A percentile compares a stretch with the other conserved stretches of the same genome.
These are phyloP conservation scores for Aspergillus viridinutans DNA, from an alignment of 2,329 filamentous ascomycete species.

Conservation along the genomic window DNA sequence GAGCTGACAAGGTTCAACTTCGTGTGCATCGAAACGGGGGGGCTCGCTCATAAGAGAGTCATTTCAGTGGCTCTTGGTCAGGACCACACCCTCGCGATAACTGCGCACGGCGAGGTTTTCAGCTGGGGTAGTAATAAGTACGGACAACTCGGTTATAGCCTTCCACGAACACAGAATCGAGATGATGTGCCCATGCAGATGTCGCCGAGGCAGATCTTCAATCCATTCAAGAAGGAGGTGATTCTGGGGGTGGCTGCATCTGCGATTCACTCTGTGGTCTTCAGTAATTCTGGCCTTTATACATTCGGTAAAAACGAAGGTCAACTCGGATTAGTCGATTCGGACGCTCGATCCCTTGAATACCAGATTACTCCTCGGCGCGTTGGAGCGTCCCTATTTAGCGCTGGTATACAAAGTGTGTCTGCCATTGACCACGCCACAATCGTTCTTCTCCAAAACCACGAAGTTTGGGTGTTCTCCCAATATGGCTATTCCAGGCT, in stretches of 20 bases:
- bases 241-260: constrained; percentile 84
- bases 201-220: constrained; percentile 83
- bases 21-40: constrained; percentile 71
- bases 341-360: constrained; percentile 85
- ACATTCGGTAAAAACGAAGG: constrained; percentile 96
- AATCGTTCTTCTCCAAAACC: constrained; percentile 75
- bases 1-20: constrained; percentile 87
- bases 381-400: constrained; percentile 80
- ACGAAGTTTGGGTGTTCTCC: constrained; percentile 88
- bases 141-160: constrained; percentile 78
- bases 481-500: constrained; percentile 95
- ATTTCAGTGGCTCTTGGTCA: constrained; percentile 78
- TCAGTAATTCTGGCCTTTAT: constrained; percentile 75
- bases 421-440: constrained; percentile 90
- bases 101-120: constrained; percentile 82
- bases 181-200: constrained; percentile 82
- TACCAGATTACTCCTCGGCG: constrained; percentile 77
- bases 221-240: constrained; percentile 78
- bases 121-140: constrained; percentile 89
- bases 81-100: constrained; percentile 83
- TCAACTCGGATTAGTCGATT: constrained; percentile 89
- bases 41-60: constrained; percentile 68
- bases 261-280: constrained; percentile 83
- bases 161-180: constrained; percentile 59
- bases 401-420: constrained; percentile 67